Base-by-base conservation (phyloP, 768 basidiomycete genomes). In the Macrocybe gigantea region DNA sequence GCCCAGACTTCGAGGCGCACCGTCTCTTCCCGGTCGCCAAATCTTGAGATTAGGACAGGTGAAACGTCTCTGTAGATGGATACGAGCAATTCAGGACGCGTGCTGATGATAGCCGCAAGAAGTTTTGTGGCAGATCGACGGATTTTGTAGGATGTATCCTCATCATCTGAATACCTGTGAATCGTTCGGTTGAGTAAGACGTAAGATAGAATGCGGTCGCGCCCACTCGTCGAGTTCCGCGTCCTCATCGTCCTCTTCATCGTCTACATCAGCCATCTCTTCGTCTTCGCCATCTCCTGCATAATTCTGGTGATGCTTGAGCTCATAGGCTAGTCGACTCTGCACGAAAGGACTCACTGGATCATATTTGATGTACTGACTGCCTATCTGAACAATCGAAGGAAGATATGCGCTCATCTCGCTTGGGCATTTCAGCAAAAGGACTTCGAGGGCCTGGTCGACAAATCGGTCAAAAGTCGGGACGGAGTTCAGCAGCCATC, bases 61-160 rank as follows among this genome's bases (percentile, higher is more conserved):
- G 93, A 89, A 8, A 96, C 84, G 6, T 81, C 79, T 58, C 81
- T 86, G 72, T 92, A 96, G 44, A 95, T 75, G 2, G 82, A 70
- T 10, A 73, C 66, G 14, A 97, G 75, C 2, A 93, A 75, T 60
- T 97, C 96, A 1, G 93, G 91, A 22, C 93, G 88, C 1, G 95
- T 98, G 9, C 80, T 82, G 49, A 98, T 84, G 41, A 96, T 72
- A 5, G 89, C 87, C 30, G 84, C 71, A 11, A 98, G 75, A 3
- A 98, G 72, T 63, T 97, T 97, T 12, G 93, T 92, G 6, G 96
- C 86, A 6, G 91, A 85, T 39, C 96, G 83, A 53, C 96, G 86
- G 49, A 96, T 91, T 66, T 97, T 97, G 79, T 96, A 98, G 0
- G 95, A 97, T 8, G 88, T 90, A 60, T 99, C 96, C 64, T 98